Evolutionary conservation across 345 rosid genomes (phyloP).

Genomic region (Bruguiera sexangula): DNA sequence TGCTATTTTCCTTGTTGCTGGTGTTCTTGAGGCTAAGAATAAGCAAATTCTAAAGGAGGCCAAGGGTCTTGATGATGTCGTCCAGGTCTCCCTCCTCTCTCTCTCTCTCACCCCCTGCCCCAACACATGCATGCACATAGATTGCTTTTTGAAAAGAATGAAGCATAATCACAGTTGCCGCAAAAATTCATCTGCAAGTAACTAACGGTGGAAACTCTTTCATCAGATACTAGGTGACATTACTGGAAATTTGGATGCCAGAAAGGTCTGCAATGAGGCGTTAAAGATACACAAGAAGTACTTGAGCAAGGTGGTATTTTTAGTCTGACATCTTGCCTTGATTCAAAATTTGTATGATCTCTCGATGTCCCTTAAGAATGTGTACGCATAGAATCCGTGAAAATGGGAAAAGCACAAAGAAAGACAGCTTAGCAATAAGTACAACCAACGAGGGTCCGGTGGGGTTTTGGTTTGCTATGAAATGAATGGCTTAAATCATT

Average conservation of each 20-base stretch:
- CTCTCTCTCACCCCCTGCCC: background rate
- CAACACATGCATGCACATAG: background rate
- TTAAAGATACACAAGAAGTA: conserved; percentile 82
- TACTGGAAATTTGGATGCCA: conserved; percentile 77
- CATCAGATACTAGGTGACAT: conserved; percentile 72
- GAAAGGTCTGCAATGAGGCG: conserved; percentile 71
- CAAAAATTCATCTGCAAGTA: background rate
- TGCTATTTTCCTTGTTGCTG: conserved; percentile 79
- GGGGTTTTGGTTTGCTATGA: too few relatives aligned
- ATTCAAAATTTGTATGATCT: background rate
- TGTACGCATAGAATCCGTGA: too few relatives aligned
- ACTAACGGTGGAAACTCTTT: conserved; percentile 7
- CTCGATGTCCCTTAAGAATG: too few relatives aligned
- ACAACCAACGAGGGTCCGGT: too few relatives aligned
- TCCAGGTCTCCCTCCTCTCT: conserved; percentile 44
- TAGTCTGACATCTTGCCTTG: background rate
- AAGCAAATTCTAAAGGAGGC: conserved; percentile 82
- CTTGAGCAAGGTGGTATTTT: conserved; percentile 52
- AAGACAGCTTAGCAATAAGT: too few relatives aligned
- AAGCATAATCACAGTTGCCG: too few relatives aligned
- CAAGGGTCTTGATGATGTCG: conserved; percentile 84
- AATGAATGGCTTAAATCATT: too few relatives aligned
- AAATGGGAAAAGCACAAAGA: too few relatives aligned
- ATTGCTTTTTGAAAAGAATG: background rate
- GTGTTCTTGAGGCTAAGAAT: conserved; percentile 84